Percentiles rank a stretch among this genome's conserved stretches.
phyloP scores from a whole-genome alignment of 192 early-diverging fungal species.

The Mortierella claussenii region DNA sequence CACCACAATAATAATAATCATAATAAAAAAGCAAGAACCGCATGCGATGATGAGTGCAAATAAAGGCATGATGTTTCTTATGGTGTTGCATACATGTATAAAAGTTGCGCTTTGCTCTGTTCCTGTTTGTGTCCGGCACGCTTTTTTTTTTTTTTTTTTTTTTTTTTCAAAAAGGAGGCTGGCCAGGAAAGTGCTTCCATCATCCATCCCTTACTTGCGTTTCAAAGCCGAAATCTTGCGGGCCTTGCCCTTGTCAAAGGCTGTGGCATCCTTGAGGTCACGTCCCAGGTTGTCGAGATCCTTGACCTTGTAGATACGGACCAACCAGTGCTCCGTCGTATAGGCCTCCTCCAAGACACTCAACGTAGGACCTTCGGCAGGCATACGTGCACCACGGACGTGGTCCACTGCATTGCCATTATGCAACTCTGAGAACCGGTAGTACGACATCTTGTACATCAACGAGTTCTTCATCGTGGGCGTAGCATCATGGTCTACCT shows the following conservation, averaged over 20 bases:
- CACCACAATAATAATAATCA: not conserved
- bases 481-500: constrained; percentile 90
- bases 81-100: no score
- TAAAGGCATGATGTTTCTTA: not conserved
- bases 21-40: not conserved
- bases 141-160: not conserved
- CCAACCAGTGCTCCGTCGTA: constrained; percentile 97
- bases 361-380: constrained; percentile 81
- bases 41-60: not conserved
- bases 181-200: no score
- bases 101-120: no score
- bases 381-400: constrained; percentile 83
- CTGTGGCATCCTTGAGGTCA: constrained; percentile 68
- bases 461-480: constrained; percentile 90
- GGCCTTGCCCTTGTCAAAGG: constrained; percentile 62
- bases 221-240: constrained; percentile 32
- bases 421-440: constrained; percentile 93
- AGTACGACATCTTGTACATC: constrained; percentile 99
- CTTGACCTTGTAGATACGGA: constrained; percentile 99
- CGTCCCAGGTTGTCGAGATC: constrained; percentile 93
- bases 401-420: constrained; percentile 82
- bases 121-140: no score
- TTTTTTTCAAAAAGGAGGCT: no score
- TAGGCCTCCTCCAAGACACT: constrained; percentile 93
- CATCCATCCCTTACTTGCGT: constrained; percentile 9